phyloP scores from a whole-genome alignment of 2,329 filamentous ascomycete species.

The Aschersonia sp. region DNA sequence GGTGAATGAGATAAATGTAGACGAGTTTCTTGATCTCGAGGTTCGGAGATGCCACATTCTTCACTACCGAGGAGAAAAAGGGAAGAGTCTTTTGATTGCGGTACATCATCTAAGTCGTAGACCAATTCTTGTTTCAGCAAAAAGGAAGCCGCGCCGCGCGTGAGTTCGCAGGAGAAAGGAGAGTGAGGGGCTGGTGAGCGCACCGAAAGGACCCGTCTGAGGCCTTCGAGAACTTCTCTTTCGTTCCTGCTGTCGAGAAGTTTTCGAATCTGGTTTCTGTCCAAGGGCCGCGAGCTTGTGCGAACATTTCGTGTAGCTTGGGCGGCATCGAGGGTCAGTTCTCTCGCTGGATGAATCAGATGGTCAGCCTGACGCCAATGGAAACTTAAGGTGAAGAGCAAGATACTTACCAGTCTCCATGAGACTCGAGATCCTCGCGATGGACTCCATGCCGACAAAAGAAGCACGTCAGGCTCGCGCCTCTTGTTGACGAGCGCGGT shows the following conservation, averaged over 20 bases:
- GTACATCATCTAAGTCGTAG: constrained; percentile 70
- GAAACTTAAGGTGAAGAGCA: no score
- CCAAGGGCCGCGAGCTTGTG: constrained; percentile 49
- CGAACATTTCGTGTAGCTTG: constrained; percentile 63
- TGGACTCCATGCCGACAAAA: constrained; percentile 67
- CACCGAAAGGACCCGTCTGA: constrained; percentile 81
- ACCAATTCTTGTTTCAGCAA: no score
- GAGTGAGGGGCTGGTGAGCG: constrained; percentile 11
- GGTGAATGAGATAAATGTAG: constrained; percentile 94
- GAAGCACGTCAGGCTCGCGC: not conserved
- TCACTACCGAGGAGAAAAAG: constrained; percentile 96
- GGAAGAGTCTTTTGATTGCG: constrained; percentile 73
- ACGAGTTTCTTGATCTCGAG: constrained; percentile 96
- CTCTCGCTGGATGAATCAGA: constrained; percentile 50
- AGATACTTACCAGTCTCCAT: constrained; percentile 77
- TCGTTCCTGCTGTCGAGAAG: constrained; percentile 89
- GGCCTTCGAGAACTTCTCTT: constrained; percentile 79
- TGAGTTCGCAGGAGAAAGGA: no score
- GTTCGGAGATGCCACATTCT: constrained; percentile 90
- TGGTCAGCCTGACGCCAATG: no score
- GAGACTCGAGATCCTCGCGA: constrained; percentile 83
- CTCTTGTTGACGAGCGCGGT: not conserved
- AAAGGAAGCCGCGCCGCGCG: no score
- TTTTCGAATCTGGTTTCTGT: constrained; percentile 81
- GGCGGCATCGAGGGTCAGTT: constrained; percentile 93